Evolutionary conservation across 768 basidiomycete species (phyloP).

Genomic region (Mycena pura): DNA sequence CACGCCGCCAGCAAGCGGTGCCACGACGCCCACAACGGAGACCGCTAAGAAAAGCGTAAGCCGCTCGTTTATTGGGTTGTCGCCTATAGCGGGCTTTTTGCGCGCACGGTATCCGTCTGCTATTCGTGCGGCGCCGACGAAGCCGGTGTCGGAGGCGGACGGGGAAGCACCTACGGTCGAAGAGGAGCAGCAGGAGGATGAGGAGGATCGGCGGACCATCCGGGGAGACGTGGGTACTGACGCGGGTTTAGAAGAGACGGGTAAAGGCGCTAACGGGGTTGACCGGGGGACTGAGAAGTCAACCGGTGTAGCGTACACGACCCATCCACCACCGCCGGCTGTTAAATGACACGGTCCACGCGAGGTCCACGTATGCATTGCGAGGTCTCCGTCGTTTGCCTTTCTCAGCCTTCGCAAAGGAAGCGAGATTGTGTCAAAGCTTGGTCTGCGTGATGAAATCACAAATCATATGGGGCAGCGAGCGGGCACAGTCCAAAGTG

Average conservation of each 20-base stretch:
- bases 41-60: constrained; percentile 42
- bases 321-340: constrained; percentile 21
- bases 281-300: constrained; percentile 18
- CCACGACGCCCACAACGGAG: constrained; percentile 60
- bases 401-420: background rate
- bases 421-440: no score
- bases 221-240: constrained; percentile 44
- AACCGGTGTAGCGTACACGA: constrained; percentile 17
- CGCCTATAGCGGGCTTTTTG: constrained; percentile 68
- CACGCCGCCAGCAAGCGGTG: constrained; percentile 60
- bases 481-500: no score
- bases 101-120: constrained; percentile 66
- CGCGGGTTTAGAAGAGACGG: constrained; percentile 28
- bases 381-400: constrained; percentile 8
- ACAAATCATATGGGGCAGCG: no score
- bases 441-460: no score
- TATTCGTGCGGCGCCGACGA: constrained; percentile 30
- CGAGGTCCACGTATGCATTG: constrained; percentile 16
- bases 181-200: constrained; percentile 37
- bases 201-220: constrained; percentile 54
- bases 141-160: constrained; percentile 8
- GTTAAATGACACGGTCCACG: constrained; percentile 19
- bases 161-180: constrained; percentile 18
- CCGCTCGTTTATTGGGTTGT: constrained; percentile 63
- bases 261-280: constrained; percentile 16